These are phyloP conservation scores for Beauveria varroae DNA, from an alignment of 2,329 filamentous ascomycete genomes.

Conservation along the genomic window DNA sequence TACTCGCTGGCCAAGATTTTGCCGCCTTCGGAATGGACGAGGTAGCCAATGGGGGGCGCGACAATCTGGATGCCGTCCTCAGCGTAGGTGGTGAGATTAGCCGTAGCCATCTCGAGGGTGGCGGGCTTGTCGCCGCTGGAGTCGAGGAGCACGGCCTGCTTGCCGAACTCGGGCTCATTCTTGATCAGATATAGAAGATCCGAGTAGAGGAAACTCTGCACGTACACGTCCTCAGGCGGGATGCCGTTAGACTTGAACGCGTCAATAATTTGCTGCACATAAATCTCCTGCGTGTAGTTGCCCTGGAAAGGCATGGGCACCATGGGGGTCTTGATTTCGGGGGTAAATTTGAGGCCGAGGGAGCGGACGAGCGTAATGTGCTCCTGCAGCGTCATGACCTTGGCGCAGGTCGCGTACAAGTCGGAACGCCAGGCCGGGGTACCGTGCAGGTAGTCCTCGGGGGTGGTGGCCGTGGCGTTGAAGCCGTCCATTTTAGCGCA, in stretches of 20 bases:
- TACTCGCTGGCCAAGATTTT: constrained; percentile 57
- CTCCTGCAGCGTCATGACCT: constrained; percentile 52
- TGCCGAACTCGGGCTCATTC: constrained; percentile 51
- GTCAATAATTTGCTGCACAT: constrained; percentile 57
- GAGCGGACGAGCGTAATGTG: constrained; percentile 53
- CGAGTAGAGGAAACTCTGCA: constrained; percentile 58
- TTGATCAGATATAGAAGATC: constrained; percentile 62
- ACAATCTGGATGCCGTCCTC: constrained; percentile 54
- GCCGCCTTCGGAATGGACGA: constrained; percentile 44
- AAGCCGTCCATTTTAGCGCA: constrained; percentile 65
- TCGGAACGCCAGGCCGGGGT: constrained; percentile 57
- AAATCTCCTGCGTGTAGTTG: constrained; percentile 57
- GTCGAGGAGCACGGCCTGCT: constrained; percentile 59
- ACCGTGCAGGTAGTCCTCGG: constrained; percentile 49
- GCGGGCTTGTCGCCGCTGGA: constrained; percentile 47
- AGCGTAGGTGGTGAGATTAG: constrained; percentile 48
- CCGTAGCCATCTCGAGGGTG: constrained; percentile 46
- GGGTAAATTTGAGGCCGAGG: constrained; percentile 55
- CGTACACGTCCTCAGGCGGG: constrained; percentile 45
- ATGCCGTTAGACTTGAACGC: constrained; percentile 48
- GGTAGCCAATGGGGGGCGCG: constrained; percentile 55
- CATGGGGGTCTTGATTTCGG: constrained; percentile 59
- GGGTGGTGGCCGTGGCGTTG: constrained; percentile 50
- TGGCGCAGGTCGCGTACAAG: constrained; percentile 57
- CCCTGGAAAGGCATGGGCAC: constrained; percentile 63